Percentiles rank a stretch among this genome's conserved stretches.
phyloP scores from a whole-genome alignment of 306 rosid species.

The Sesbania bispinosa region DNA sequence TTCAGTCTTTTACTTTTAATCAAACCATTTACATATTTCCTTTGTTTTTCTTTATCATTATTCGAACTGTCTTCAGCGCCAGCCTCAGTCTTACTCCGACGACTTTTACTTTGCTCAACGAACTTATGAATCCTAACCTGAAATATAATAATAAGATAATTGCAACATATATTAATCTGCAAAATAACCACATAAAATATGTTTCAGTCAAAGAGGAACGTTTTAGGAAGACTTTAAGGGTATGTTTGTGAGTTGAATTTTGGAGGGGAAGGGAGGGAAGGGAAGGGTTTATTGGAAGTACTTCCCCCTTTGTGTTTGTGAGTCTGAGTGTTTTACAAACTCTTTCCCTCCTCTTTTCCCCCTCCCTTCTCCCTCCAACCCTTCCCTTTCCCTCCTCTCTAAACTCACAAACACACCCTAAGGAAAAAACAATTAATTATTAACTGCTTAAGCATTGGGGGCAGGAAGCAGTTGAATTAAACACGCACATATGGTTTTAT shows the following conservation, averaged over 20 bases:
- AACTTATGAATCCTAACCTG: constrained; percentile 73
- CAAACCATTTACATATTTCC: constrained; percentile 59
- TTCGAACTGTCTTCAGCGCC: constrained; percentile 38
- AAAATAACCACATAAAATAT: neutral
- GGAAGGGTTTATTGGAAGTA: too few species aligned
- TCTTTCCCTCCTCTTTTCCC: too few species aligned
- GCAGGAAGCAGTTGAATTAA: neutral
- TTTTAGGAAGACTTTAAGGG: too few species aligned
- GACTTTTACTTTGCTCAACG: constrained; percentile 53
- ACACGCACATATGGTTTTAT: neutral
- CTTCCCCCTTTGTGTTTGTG: too few species aligned
- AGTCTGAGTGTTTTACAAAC: too few species aligned
- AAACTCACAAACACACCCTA: too few species aligned
- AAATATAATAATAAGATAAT: neutral
- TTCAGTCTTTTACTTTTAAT: constrained; percentile 56
- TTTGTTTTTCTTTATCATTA: constrained; percentile 60
- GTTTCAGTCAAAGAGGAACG: neutral
- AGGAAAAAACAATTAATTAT: neutral
- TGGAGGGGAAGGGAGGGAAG: too few species aligned
- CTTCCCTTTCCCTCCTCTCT: too few species aligned
- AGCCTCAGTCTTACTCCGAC: constrained; percentile 32
- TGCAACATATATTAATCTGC: neutral
- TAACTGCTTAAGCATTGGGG: neutral
- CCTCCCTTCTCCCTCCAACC: too few species aligned
- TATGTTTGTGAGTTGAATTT: too few species aligned